Evolutionary conservation across 331 rosid genomes (phyloP), one percentile per base, ranked within the genome.

Genomic region (Prunus yedoensis): DNA sequence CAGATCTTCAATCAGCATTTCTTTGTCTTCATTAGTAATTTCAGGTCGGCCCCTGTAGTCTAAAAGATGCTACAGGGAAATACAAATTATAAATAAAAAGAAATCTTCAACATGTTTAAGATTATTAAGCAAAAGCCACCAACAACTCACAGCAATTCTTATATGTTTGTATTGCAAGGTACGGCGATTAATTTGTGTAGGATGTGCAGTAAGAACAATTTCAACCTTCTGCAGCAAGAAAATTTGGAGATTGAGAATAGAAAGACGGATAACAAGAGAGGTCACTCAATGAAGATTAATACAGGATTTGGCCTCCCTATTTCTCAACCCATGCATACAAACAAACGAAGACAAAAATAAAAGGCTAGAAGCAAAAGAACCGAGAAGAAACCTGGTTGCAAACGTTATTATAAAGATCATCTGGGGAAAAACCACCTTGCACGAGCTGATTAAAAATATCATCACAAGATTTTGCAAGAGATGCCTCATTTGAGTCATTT

Each of bases 121-220:
- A 76, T 35, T 70, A 76, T 35, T 70, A 71, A 35, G n/a, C 14
- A 25, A 35, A 72, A 62, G 38, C 50, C 73, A 77, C 52, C 10
- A 57, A 62, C 46, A 63, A 84, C 98, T 87, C 84, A 91, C 98
- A 61, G 96, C 88, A 82, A 93, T 83, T 75, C 97, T 82, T 45
- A 93, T 59, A 79, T 93, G 97, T 78, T 93, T 93, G 83, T 89
- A 91, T 58, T 93, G 98, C 50, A 93, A 85, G 57, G 98, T 93
- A 5, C 97, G 94, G 9, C 98, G 97, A 81, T 93, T 93, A 58
- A 93, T 93, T 88, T 93, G 98, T 16, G 98, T 93, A 73, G 98
- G 98, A 86, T 91, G 98, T 68, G 98, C 98, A 8, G 97, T 93
- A 75, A 93, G 98, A 83, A 93, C 98, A 87, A 93, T 93, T 81